Evolutionary conservation across 768 basidiomycete species (phyloP).

Genomic region (Lenzites betulinus): DNA sequence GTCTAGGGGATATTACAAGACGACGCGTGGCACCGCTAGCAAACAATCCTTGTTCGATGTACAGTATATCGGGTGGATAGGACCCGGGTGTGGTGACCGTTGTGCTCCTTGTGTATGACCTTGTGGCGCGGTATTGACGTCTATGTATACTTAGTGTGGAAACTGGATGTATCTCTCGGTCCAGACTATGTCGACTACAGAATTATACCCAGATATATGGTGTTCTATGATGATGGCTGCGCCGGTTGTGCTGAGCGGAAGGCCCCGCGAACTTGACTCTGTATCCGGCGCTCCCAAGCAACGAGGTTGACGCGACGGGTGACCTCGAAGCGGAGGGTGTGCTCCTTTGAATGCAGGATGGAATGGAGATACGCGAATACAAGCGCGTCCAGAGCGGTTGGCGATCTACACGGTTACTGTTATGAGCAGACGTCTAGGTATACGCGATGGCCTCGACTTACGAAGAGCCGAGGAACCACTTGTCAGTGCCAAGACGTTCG

Average conservation of each 20-base stretch:
- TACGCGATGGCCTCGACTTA: constrained; percentile 35
- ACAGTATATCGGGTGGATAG: too few relatives aligned
- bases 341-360: constrained; percentile 48
- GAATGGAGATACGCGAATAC: constrained; percentile 80
- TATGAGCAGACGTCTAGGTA: background rate
- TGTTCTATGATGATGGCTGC: background rate
- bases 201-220: too few relatives aligned
- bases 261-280: constrained; percentile 54
- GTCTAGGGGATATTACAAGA: too few relatives aligned
- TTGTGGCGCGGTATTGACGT: background rate
- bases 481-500: constrained; percentile 72
- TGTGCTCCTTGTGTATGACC: too few relatives aligned
- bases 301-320: constrained; percentile 75
- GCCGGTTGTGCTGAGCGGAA: constrained; percentile 37
- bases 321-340: constrained; percentile 60
- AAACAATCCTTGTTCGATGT: too few relatives aligned
- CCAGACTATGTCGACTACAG: too few relatives aligned
- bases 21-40: too few relatives aligned
- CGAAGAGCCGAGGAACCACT: constrained; percentile 82
- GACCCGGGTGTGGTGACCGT: too few relatives aligned
- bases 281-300: constrained; percentile 75
- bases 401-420: constrained; percentile 46
- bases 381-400: constrained; percentile 82
- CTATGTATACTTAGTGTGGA: too few relatives aligned
- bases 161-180: too few relatives aligned